phyloP scores from a whole-genome alignment of 2,329 filamentous ascomycete genomes.

The Hymenoscyphus infarciens region DNA sequence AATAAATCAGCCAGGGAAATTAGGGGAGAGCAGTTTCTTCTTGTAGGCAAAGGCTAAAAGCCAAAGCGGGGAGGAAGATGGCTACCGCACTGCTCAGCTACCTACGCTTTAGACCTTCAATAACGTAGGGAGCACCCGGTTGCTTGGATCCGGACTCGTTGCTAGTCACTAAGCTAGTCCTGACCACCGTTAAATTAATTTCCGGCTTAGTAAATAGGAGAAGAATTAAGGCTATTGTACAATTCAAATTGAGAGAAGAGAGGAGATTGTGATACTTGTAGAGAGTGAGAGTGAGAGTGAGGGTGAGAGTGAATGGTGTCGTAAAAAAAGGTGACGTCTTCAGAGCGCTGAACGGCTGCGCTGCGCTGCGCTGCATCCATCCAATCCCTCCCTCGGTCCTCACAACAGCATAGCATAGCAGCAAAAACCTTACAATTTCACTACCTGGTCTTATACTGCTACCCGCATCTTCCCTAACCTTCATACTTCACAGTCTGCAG shows the following conservation, averaged over 20 bases:
- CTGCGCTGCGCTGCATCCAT: slow-evolving; percentile 3
- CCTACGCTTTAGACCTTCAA: slow-evolving; percentile 1
- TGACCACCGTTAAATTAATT: background rate
- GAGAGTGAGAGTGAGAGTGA: background rate
- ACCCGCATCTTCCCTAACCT: too few relatives aligned
- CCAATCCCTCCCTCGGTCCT: background rate
- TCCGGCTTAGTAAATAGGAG: background rate
- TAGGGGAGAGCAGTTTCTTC: background rate
- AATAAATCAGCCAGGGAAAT: background rate
- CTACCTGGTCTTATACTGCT: too few relatives aligned
- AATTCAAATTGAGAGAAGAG: too few relatives aligned
- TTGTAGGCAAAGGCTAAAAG: background rate
- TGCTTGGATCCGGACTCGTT: background rate
- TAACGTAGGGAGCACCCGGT: background rate
- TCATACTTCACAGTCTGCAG: background rate
- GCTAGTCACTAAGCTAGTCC: background rate
- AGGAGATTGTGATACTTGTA: background rate
- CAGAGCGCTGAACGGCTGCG: background rate
- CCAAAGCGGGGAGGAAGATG: background rate
- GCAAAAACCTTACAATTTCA: too few relatives aligned
- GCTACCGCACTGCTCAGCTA: background rate
- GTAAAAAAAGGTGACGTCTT: background rate
- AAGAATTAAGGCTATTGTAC: too few relatives aligned
- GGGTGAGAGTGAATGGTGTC: background rate
- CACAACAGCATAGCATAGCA: background rate